Base-by-base conservation (phyloP, 2,329 filamentous ascomycete genomes). In the Microcyclosporella mali region DNA sequence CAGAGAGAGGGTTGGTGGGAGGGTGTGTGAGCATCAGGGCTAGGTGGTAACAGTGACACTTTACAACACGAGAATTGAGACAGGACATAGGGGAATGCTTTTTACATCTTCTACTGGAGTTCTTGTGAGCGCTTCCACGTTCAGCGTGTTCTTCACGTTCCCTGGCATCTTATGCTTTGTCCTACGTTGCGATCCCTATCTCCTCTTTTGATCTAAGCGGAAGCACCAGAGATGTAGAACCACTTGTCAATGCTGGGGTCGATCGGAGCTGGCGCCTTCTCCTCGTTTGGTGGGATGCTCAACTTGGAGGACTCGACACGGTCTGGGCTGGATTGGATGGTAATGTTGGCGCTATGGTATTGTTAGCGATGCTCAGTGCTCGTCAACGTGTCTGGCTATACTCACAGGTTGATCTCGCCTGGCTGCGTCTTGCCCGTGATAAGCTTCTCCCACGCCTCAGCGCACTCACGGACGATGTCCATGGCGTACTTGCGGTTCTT, bases 401-500 rank as follows among this genome's bases (percentile, higher is more conserved):
- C 86, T 75, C 79, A 94, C 86, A 85, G 82, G 59, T 81, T 84
- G 64, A 97, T 78, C 47, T 81, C 83, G 57, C 85, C 86, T 56
- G 82, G 75, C 58, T 78, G 72, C 56, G 82, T 82, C 80, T 94
- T 92, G 77, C 90, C 90, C 50, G 85, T 85, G 70, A 95, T 86
- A 58, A 98, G 81, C 71, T 84, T 88, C 73, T 95, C 88, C 92
- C 92, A 98, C 52, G 92, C 89, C 74, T 97, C 92, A 60, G 81
- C 81, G 69, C 92, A 97, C 78, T 98, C 92, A 57, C 84, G 86
- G 67, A 98, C 81, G 64, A 98, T 86, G 53, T 98, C 92, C 69
- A 85, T 84, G 68, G 92, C 92, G 70, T 97, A 95, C 85, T 85
- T 88, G 82, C 89, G 94, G 84, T 98, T 98, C 85, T 98, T 98